Conservation (phyloP, 108 stramenopile species). For the Seminavis robusta region DNA sequence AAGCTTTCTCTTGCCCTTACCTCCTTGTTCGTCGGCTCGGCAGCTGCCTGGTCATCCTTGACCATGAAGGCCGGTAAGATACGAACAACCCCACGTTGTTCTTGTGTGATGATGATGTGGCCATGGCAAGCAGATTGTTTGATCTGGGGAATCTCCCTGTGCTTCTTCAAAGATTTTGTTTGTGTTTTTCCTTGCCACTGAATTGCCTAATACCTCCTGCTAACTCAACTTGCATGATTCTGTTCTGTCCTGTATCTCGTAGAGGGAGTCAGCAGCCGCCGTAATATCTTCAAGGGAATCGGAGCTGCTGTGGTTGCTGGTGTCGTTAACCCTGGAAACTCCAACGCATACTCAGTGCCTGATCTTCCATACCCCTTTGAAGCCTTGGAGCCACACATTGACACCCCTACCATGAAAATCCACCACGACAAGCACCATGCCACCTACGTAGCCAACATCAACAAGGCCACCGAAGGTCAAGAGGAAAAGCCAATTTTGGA, state of each 20-base stretch:
- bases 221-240: not conserved
- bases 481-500: constrained; percentile 77
- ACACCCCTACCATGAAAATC: constrained; percentile 95
- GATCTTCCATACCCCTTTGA: constrained; percentile 92
- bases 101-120: not conserved
- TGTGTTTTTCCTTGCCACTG: constrained; percentile 4
- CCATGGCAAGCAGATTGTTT: not conserved
- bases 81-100: not conserved
- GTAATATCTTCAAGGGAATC: constrained; percentile 57
- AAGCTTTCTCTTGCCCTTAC: constrained; percentile 53
- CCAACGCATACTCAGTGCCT: constrained; percentile 84
- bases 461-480: constrained; percentile 85
- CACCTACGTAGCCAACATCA: constrained; percentile 81
- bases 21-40: constrained; percentile 41
- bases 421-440: constrained; percentile 95
- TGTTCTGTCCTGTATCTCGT: not conserved
- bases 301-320: constrained; percentile 58
- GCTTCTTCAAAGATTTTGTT: not conserved
- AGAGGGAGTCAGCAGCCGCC: constrained; percentile 52
- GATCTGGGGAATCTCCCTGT: not conserved
- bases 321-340: constrained; percentile 39
- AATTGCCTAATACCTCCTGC: not conserved
- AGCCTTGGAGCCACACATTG: constrained; percentile 93
- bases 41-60: constrained; percentile 64
- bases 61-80: constrained; percentile 65